Base-by-base conservation (phyloP, 441 rosid species). In the Populus trichocarpa region DNA sequence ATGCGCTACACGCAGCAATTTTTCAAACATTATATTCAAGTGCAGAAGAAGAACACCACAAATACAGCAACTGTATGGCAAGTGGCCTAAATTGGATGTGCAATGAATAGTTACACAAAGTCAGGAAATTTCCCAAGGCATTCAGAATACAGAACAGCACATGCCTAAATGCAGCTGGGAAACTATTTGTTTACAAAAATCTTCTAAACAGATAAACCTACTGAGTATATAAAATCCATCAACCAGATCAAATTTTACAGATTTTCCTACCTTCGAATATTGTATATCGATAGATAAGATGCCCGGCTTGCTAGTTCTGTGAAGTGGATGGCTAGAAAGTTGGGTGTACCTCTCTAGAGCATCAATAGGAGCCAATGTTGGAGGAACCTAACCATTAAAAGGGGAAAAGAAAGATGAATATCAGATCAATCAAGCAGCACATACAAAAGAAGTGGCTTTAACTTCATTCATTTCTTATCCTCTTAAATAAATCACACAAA, bases 281-380 rank as follows among this genome's bases (percentile, higher is more conserved):
- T 86, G 80, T 77, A 95, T 88, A 82, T 95, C 99, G 75, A 95
- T 83, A 5, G 95, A 91, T 70, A 85, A 72, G 82, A 97, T 89
- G 78, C 99, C 97, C 0, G 98, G 97, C 80, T 91, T 97, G 90
- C 79, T 92, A 66, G 99, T 97, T 88, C 92, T 97, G 87, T 93
- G 99, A 82, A 97, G 97, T 2, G 99, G 99, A 81, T 95, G 97
- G 88, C 99, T 95, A 40, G 97, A 90, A 76, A 95, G 89, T 81
- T 95, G 98, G 35, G 98, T 97, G 82, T 84, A 95, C 81, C 88
- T 90, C 91, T 91, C 97, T 81, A 97, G 42, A 79, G 81, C 88
- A 79, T 88, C 94, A 73, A 87, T 66, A 25, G 97, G 77, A 75
- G 96, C 95, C 87, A 95, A 84, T 13, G 97, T 86, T 79, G 93